phyloP scores from a whole-genome alignment of 1,284 basidiomycete genomes.

The Naganishia sp. region DNA sequence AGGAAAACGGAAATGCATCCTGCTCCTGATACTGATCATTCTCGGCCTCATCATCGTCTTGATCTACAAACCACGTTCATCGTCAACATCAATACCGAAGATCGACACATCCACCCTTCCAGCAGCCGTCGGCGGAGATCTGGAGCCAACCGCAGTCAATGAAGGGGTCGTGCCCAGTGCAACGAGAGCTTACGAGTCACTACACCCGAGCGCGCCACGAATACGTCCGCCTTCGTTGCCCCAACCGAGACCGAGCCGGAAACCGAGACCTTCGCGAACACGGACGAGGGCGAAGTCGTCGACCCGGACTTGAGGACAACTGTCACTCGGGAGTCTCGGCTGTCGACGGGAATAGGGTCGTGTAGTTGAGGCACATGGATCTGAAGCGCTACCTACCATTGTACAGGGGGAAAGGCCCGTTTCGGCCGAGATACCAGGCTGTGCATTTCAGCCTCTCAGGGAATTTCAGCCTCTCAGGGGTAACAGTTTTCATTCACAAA shows the following conservation, averaged over 20 bases:
- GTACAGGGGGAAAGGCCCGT: no score
- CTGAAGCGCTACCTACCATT: no score
- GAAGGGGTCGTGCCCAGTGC: neutral
- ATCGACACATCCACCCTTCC: neutral
- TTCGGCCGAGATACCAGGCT: no score
- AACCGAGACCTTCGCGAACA: slow-evolving; percentile 13
- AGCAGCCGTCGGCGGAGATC: slow-evolving; percentile 1
- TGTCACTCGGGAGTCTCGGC: no score
- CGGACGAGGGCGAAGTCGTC: neutral
- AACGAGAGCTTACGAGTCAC: neutral
- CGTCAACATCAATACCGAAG: neutral
- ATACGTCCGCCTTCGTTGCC: slow-evolving; percentile 27
- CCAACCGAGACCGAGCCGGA: slow-evolving; percentile 18
- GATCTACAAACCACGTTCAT: slow-evolving; percentile 51
- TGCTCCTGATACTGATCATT: slow-evolving; percentile 85
- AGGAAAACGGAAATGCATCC: slow-evolving; percentile 86
- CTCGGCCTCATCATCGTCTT: slow-evolving; percentile 65
- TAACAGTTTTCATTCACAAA: no score
- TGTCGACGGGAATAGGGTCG: no score
- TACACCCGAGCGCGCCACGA: slow-evolving; percentile 11
- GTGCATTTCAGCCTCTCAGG: no score
- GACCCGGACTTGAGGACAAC: no score
- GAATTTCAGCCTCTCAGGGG: no score
- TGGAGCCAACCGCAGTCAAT: neutral
- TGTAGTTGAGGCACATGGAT: no score